Base-by-base conservation (phyloP, 768 basidiomycete species). In the Gelatoporia subvermispora region DNA sequence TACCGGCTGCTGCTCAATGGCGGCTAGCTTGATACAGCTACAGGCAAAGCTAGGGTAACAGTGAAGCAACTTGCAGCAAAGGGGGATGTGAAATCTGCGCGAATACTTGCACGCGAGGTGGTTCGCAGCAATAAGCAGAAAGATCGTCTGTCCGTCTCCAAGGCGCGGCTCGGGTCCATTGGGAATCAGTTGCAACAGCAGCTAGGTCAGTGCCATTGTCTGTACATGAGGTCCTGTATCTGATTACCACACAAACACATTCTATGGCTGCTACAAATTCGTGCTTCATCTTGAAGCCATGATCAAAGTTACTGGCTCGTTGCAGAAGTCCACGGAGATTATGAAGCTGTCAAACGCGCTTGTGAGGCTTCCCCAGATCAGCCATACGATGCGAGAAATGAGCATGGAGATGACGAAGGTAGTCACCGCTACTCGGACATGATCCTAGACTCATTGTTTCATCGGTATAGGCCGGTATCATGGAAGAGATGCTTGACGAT, bases 371-470 rank as follows among this genome's bases (percentile, higher is more conserved):
- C 96, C 96, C 16, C 93, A 98, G 65, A 81, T 98, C 41, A 88
- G 85, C 67, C 85, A 82, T 53, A 79, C 81, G 1, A 99, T 99
- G 96, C 81, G 93, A 31, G 88, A 96, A 61, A 94, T 99, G 93
- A 92, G 88, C 58, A 92, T 94, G 86, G 96, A 99, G 68, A 97
- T 98, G 96, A 98, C 90, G 53, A 98, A 98, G 81, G 95, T 87
- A 56, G 15, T 24, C 23, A 13, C 22, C n/a, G 35, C 22, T 35
- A 10, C 48, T 23, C 31, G 10, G 31, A 8, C 17, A 21, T 11
- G 23, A 20, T 46, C 23, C 31, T 17, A 28, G 36, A 4, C 46
- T 3, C 34, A 40, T 49, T 38, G 41, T 20, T 8, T 17, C 13
- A 34, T 25, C 5, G n/a, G 11, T 37, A 9, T 56, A 97, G 94